Conservation (phyloP, 192 early-diverging fungal genomes). For the Phlyctochytrium planicorne region DNA sequence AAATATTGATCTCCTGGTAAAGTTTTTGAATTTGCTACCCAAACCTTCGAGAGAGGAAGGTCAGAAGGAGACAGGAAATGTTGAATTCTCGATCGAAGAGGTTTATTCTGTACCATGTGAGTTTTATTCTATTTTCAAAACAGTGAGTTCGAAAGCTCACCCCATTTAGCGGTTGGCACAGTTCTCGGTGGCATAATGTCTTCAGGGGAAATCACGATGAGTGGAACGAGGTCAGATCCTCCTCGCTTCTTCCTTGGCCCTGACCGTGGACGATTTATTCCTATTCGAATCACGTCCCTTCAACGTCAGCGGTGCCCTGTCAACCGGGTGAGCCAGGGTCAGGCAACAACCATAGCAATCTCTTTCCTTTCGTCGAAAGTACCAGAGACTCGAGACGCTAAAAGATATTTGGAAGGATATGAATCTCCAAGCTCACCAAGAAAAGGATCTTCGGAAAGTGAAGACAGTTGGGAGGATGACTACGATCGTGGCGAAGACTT, state of each 20-base stretch:
- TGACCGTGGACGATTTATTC: constrained; percentile 66
- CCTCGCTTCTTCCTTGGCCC: constrained; percentile 61
- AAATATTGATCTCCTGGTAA: constrained; percentile 62
- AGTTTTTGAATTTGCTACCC: constrained; percentile 70
- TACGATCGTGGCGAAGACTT: constrained; percentile 4
- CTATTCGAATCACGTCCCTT: constrained; percentile 71
- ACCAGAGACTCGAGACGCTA: not conserved
- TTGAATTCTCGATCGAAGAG: constrained; percentile 79
- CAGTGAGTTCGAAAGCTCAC: constrained; percentile 5
- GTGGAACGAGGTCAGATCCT: constrained; percentile 12
- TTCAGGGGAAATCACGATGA: constrained; percentile 33
- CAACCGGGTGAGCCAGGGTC: constrained; percentile 63
- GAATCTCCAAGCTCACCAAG: too few relatives aligned
- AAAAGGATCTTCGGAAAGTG: too few relatives aligned
- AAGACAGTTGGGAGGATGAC: too few relatives aligned
- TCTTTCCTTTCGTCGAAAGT: constrained; percentile 22
- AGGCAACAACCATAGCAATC: constrained; percentile 76
- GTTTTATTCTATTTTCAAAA: constrained; percentile 3
- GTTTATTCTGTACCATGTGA: constrained; percentile 67
- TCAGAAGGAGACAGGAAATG: constrained; percentile 9
- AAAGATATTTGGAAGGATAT: too few relatives aligned
- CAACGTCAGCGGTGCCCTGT: constrained; percentile 80
- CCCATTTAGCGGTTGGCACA: constrained; percentile 31
- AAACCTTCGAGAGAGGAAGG: constrained; percentile 51
- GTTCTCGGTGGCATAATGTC: constrained; percentile 47